phyloP scores from a whole-genome alignment of 345 rosid species.

The Aethionema arabicum region DNA sequence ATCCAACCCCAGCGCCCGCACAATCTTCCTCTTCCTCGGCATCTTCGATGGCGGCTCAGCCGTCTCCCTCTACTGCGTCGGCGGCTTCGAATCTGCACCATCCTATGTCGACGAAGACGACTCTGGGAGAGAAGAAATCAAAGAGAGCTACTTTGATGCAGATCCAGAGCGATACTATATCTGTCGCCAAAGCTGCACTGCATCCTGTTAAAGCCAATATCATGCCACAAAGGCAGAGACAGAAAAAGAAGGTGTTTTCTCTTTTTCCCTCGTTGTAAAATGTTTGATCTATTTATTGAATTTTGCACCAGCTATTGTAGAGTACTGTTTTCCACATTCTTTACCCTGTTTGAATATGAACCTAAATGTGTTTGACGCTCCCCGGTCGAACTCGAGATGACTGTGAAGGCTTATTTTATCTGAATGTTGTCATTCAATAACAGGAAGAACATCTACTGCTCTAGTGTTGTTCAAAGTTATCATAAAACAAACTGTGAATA shows the following conservation, averaged over 20 bases:
- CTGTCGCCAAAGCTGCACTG: slow-evolving; percentile 88
- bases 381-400: not conserved
- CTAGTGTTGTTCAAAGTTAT: slow-evolving; percentile 1
- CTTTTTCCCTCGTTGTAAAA: not conserved
- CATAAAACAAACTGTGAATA: slow-evolving; percentile 10
- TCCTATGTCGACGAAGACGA: slow-evolving; percentile 51
- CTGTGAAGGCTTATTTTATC: not conserved
- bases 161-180: slow-evolving; percentile 89
- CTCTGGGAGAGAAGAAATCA: slow-evolving; percentile 76
- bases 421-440: slow-evolving; percentile 9
- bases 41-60: slow-evolving; percentile 33
- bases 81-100: slow-evolving; percentile 30
- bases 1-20: slow-evolving; percentile 55
- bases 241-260: slow-evolving; percentile 55
- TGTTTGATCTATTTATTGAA: not conserved
- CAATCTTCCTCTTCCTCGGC: slow-evolving; percentile 44
- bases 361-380: not conserved
- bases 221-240: slow-evolving; percentile 69
- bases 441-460: slow-evolving; percentile 9
- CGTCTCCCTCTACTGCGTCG: slow-evolving; percentile 33
- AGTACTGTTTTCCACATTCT: not conserved
- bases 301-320: slow-evolving; percentile 8
- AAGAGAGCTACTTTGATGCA: slow-evolving; percentile 79
- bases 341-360: not conserved
- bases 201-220: slow-evolving; percentile 69